Evolutionary conservation across 805 yeast species (phyloP), one percentile per base, ranked within the genome.

Genomic region (Candida verbasci): DNA sequence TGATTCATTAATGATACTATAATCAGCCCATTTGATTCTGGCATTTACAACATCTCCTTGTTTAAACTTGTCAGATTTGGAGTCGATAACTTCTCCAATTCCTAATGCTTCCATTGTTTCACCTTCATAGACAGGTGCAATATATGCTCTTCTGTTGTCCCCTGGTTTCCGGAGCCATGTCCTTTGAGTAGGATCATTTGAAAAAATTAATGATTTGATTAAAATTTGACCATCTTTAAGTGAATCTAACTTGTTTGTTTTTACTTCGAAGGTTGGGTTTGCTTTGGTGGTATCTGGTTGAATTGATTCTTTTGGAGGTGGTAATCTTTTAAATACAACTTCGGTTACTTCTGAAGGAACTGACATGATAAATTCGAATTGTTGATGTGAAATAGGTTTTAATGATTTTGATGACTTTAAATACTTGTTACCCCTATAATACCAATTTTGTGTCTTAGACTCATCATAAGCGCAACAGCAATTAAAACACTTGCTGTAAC

Each of bases 151-250:
- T 34, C 50, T 43, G 2, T 60, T 45, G 34, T 60, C 52, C 17
- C 45, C 45, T 35, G 49, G 58, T 38, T 61, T 62, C 31, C 57
- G 56, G 41, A 76, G 76, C 78, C 81, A 74, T 30, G 66, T 65
- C 52, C 79, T 74, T 47, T 76, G 80, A n/a, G 82, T 75, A 9
- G 83, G 83, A 49, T 78, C 83, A 45, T 78, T 73, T 18, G 82
- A 74, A 9, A 77, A 42, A 41, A 64, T 69, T 29, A 68, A 44
- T 2, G 61, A 49, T 49, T 75, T 70, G 12, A 75, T 55, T 9
- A 72, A 49, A 10, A 76, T 35, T 33, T 74, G 68, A 31, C 64
- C 70, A 2, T 59, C 63, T 26, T 55, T 46, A 10, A 69, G 37
- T 15, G 24, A 38, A 12, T 24, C 4, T 31, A 43, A 38, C 14